Base-by-base conservation (phyloP, 129 eudicot species). In the Escallonia herrerae region DNA sequence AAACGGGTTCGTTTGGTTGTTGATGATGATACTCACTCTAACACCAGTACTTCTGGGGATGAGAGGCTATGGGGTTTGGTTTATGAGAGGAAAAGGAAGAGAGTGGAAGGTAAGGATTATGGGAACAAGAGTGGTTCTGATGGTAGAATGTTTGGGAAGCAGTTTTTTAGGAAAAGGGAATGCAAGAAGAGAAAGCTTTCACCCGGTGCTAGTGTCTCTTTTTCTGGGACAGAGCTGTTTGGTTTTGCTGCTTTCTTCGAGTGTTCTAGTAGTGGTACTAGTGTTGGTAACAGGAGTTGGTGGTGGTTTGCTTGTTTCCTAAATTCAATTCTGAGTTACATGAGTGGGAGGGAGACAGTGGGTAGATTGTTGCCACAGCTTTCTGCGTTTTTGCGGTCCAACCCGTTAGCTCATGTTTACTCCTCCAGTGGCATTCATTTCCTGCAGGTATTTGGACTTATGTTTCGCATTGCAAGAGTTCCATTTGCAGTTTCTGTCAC, bases 91-190 rank as follows among this genome's bases (percentile, higher is more conserved):
- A 81, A 72, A 63, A 70, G 78, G 55, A 64, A 76, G 70, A 59
- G 87, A 51, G 66, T 33, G 41, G 40, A 63, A 42, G 49, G 37
- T 6, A 43, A 8, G 38, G 56, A 40, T 46, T 33, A 40, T 40
- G 46, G 40, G 22, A 48, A 43, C 2, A 6, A 3, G 15, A 22
- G 42, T 3, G 40, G 12, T 49, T 10, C 47, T 44, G 56, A 42
- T 2, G 93, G 70, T 71, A 72, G 58, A 12, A 80, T 42, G 66
- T 89, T 46, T 57, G 93, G 85, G 12, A 83, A 71, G 66, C 79
- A 74, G 71, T 89, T 62, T 41, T 60, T 42, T 3, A 68, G 94
- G 66, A 81, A 77, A 59, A 22, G 33, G 33, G 72, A 73, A 58
- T 47, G 70, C 45, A 65, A 64, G 74, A 81, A 63, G 59, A 61